These are phyloP conservation scores for Psidium friedrichsthalianum DNA, from an alignment of 345 rosid genomes.

Conservation along the genomic window DNA sequence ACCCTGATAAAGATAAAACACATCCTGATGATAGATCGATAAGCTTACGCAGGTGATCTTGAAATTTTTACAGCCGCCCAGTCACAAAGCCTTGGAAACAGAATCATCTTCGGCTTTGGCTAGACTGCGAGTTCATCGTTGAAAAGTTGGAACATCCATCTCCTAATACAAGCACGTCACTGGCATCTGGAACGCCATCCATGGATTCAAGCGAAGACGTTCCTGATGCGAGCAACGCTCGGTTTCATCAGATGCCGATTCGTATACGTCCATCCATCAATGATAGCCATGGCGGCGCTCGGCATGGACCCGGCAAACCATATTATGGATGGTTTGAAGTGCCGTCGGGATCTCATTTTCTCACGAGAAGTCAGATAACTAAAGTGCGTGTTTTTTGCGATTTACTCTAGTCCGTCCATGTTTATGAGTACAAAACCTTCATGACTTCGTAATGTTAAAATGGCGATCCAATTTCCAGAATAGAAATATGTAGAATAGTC, in stretches of 20 bases:
- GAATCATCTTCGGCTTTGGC: constrained; percentile 12
- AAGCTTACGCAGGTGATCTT: not conserved
- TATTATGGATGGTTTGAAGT: constrained; percentile 69
- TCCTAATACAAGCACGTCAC: constrained; percentile 1
- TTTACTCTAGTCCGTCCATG: no score
- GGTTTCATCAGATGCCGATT: constrained; percentile 25
- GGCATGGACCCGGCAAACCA: constrained; percentile 51
- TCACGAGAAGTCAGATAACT: constrained; percentile 22
- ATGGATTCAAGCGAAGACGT: constrained; percentile 10
- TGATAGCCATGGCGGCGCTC: constrained; percentile 74
- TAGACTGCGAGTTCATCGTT: not conserved
- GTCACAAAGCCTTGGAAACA: constrained; percentile 10
- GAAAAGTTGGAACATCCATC: constrained; percentile 9
- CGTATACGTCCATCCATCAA: constrained; percentile 53
- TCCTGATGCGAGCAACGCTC: constrained; percentile 11
- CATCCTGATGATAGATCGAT: constrained; percentile 8
- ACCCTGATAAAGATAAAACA: constrained; percentile 16
- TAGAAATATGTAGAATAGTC: no score
- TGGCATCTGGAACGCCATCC: constrained; percentile 4
- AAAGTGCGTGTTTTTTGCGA: no score
- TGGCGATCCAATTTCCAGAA: no score
- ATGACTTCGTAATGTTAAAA: no score
- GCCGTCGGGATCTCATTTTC: constrained; percentile 80
- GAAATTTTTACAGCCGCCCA: constrained; percentile 1
- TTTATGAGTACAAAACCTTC: no score